A percentile compares a stretch with the other conserved stretches of the same genome.
phyloP scores from a whole-genome alignment of 1,284 basidiomycete genomes.

The Microbotryum silenes-acaulis region DNA sequence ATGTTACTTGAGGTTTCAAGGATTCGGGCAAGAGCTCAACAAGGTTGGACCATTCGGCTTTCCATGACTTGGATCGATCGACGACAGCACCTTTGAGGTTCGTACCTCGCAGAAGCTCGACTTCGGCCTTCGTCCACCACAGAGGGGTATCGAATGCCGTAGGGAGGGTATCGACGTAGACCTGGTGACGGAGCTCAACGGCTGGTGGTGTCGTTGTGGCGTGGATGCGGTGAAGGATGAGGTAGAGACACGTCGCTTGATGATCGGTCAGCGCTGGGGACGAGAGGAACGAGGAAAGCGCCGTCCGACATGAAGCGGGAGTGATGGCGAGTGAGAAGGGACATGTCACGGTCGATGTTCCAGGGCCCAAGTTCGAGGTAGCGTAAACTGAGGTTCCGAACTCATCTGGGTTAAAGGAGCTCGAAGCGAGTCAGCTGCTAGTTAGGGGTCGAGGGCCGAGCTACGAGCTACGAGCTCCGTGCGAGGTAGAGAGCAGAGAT shows the following conservation, averaged over 20 bases:
- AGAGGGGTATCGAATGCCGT: constrained; percentile 59
- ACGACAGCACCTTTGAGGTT: constrained; percentile 66
- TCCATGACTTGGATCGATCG: neutral
- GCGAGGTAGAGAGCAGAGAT: too few relatives aligned
- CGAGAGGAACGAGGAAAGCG: constrained; percentile 43
- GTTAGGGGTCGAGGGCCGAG: too few relatives aligned
- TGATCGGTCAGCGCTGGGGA: constrained; percentile 21
- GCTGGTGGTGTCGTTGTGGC: neutral
- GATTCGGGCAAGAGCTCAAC: neutral
- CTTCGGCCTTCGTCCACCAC: constrained; percentile 60
- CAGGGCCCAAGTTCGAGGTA: constrained; percentile 46
- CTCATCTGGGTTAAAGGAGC: constrained; percentile 3
- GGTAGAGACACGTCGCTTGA: constrained; percentile 25
- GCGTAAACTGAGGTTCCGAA: constrained; percentile 58
- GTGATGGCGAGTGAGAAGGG: constrained; percentile 69
- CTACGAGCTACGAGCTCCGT: too few relatives aligned
- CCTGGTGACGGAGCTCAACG: constrained; percentile 37
- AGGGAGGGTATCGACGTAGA: constrained; percentile 65
- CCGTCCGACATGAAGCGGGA: constrained; percentile 47
- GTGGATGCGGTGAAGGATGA: constrained; percentile 22
- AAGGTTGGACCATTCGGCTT: neutral
- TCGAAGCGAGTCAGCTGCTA: neutral
- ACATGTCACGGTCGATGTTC: constrained; percentile 59
- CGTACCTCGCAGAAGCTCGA: constrained; percentile 59
- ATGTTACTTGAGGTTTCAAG: neutral